Base-by-base conservation (phyloP, 768 basidiomycete genomes). In the Gyrodon lividus region DNA sequence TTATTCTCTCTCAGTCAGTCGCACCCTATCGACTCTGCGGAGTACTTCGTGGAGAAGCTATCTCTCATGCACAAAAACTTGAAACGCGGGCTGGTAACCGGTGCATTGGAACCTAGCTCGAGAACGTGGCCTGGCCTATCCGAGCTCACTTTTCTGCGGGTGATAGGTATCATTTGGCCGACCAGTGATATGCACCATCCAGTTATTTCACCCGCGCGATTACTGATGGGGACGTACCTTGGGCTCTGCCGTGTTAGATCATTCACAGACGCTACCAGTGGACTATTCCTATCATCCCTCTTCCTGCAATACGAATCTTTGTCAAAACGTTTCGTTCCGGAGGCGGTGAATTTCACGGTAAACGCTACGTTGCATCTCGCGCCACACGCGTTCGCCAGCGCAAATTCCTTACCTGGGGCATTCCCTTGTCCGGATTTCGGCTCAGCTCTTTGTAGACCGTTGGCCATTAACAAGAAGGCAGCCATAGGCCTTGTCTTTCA, bases 61-160 rank as follows among this genome's bases (percentile, higher is more conserved):
- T 72, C 76, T 9, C 70, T 97, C 5, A 97, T 98, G 92, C 86
- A 98, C 68, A 94, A 93, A 74, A 97, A 98, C 66, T 80, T 98
- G 48, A 82, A 82, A 45, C 84, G 84, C 8, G 95, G 94, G 7
- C 73, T 99, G 16, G 79, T 86, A 3, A 77, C 76, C 6, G 92
- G 90, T 1, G 74, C 89, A 0, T 72, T 81, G 13, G 72, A 78
- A 22, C 67, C 67, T 0, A 74, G 80, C 8, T 76, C 91, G 3
- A 89, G 82, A 72, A 98, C 92, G 0, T 98, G 92, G 86, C 96
- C 97, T 6, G 87, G 88, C 24, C 67, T 84, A 4, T 72, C 92
- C 5, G 97, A 99, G 67, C 76, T 99, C 17, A 74, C 80, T 0
- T 74, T 99, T 2, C 74, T 98, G 26, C 84, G 94, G 20, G 67